These are phyloP conservation scores for Trichophyton equinum DNA, from an alignment of 2,329 filamentous ascomycete genomes.

Conservation along the genomic window DNA sequence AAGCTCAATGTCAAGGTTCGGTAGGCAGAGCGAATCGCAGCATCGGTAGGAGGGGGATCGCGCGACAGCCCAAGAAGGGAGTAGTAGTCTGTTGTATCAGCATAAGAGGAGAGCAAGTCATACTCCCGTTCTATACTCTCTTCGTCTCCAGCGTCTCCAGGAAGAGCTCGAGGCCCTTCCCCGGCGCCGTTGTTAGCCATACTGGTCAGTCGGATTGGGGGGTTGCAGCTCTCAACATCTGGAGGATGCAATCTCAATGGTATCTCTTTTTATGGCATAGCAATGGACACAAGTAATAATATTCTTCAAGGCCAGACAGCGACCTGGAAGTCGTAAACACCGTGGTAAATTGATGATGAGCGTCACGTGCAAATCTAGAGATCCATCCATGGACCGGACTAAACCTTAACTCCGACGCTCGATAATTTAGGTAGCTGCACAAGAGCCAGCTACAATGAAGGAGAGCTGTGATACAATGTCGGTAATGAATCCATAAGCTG, in stretches of 20 bases:
- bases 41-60: slow-evolving; percentile 28
- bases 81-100: slow-evolving; percentile 28
- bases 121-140: slow-evolving; percentile 8
- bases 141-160: background rate
- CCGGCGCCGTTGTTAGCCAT: background rate
- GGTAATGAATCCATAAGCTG: too few species aligned
- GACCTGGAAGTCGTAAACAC: background rate
- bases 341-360: background rate
- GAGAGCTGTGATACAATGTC: too few species aligned
- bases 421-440: too few species aligned
- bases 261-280: background rate
- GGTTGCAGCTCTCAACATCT: background rate
- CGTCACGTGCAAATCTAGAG: background rate
- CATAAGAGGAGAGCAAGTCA: slow-evolving; percentile 9
- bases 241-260: background rate
- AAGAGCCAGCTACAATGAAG: too few species aligned
- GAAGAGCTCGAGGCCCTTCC: background rate
- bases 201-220: background rate
- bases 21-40: slow-evolving; percentile 34
- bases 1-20: slow-evolving; percentile 32
- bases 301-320: background rate
- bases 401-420: background rate
- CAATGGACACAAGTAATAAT: background rate
- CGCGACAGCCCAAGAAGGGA: slow-evolving; percentile 29
- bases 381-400: background rate